Percentiles rank a stretch among this genome's conserved stretches.
These are phyloP conservation scores for Linnemannia zychae DNA, from an alignment of 192 early-diverging fungal species.

Conservation along the genomic window DNA sequence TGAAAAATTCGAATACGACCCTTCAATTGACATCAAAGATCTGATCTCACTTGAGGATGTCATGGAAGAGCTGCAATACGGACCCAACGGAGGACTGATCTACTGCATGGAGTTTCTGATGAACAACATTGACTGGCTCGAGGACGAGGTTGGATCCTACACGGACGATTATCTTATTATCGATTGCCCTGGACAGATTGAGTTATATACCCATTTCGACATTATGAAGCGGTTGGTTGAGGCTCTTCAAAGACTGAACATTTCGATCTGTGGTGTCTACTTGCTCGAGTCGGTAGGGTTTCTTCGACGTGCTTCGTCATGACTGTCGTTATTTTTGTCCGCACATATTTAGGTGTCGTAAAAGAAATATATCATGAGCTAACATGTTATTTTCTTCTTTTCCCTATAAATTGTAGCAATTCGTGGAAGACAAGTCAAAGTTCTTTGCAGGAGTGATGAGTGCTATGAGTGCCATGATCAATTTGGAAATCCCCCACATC, in stretches of 20 bases:
- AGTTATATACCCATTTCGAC: conserved; percentile 98
- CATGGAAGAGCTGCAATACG: conserved; percentile 96
- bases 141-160: conserved; percentile 91
- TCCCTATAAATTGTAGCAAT: conserved; percentile 69
- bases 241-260: conserved; percentile 75
- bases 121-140: conserved; percentile 97
- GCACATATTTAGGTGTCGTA: not conserved
- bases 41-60: conserved; percentile 98
- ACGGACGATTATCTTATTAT: conserved; percentile 98
- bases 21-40: conserved; percentile 93
- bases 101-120: conserved; percentile 98
- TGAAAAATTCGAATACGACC: conserved; percentile 95
- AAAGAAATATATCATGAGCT: not conserved
- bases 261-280: conserved; percentile 94
- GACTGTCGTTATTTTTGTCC: not conserved
- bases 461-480: conserved; percentile 96
- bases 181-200: conserved; percentile 98
- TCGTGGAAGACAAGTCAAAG: conserved; percentile 95
- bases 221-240: conserved; percentile 91
- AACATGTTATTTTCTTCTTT: not conserved
- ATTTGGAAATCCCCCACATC: conserved; percentile 97
- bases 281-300: conserved; percentile 82
- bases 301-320: not conserved
- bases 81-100: conserved; percentile 97
- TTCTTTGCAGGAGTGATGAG: conserved; percentile 97